Percentiles rank a stretch among this genome's conserved stretches.
Conservation (phyloP, 306 rosid genomes). For the Gillenia trifoliata region DNA sequence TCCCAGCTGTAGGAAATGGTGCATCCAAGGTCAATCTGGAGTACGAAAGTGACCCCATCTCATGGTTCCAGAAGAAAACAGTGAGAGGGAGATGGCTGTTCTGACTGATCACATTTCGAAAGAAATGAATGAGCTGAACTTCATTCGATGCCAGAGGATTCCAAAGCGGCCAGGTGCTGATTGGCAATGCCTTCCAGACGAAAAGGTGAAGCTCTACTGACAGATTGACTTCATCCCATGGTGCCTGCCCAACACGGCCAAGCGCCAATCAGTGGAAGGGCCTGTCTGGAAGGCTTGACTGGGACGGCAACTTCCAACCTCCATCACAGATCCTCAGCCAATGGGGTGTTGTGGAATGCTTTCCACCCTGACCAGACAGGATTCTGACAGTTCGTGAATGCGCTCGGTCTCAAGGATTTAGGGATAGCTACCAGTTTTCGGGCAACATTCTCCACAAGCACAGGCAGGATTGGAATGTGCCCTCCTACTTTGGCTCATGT, state of each 20-base stretch:
- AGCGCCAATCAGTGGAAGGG: slow-evolving; percentile 99
- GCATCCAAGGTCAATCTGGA: slow-evolving; percentile 68
- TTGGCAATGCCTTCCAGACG: slow-evolving; percentile 94
- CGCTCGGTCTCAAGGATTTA: slow-evolving; percentile 96
- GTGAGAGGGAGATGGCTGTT: slow-evolving; percentile 64
- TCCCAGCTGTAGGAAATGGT: slow-evolving; percentile 88
- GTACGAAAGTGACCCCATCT: slow-evolving; percentile 70
- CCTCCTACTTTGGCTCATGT: slow-evolving; percentile 94
- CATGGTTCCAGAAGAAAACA: slow-evolving; percentile 93
- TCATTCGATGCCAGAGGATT: slow-evolving; percentile 76
- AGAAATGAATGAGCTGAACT: slow-evolving; percentile 92
- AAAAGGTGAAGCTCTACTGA: slow-evolving; percentile 68
- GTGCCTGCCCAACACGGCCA: slow-evolving; percentile 99
- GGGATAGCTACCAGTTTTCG: slow-evolving; percentile 62
- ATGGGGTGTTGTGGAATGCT: slow-evolving; percentile 99
- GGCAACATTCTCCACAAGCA: slow-evolving; percentile 83
- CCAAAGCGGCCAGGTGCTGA: slow-evolving; percentile 94
- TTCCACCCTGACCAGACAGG: slow-evolving; percentile 96
- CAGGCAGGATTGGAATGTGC: slow-evolving; percentile 96
- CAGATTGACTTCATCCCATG: slow-evolving; percentile 90
- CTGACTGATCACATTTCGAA: slow-evolving; percentile 85
- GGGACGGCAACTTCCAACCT: slow-evolving; percentile 97
- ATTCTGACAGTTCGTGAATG: slow-evolving; percentile 93
- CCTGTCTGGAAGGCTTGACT: slow-evolving; percentile 85
- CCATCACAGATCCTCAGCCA: slow-evolving; percentile 94